Conservation (phyloP, 148 eudicot species). For the Arbutus unedo region DNA sequence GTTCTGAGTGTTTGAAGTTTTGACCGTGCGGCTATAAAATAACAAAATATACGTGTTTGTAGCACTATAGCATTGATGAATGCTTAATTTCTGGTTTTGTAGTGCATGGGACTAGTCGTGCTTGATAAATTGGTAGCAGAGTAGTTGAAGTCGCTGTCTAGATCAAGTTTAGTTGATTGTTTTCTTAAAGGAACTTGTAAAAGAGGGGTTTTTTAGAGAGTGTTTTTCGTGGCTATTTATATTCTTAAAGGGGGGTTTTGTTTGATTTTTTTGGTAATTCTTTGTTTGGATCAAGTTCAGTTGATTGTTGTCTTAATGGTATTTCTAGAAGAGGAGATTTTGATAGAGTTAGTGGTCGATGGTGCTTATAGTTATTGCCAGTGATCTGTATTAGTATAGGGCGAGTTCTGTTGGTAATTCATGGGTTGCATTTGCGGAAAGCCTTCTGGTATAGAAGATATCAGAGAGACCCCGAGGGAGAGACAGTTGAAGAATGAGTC, state of each 20-base stretch:
- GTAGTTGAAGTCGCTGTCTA: conserved; percentile 3
- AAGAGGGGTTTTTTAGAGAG: conserved; percentile 9
- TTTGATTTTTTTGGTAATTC: conserved; percentile 13
- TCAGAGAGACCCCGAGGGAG: conserved; percentile 36
- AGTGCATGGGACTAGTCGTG: not conserved
- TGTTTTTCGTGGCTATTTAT: conserved; percentile 10
- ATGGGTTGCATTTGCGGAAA: conserved; percentile 78
- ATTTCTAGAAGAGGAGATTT: conserved; percentile 14
- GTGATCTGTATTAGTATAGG: conserved; percentile 18
- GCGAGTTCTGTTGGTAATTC: conserved; percentile 18
- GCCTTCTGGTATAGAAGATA: conserved; percentile 39
- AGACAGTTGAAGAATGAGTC: conserved; percentile 36
- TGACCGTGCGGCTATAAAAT: not conserved
- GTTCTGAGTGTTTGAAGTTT: not conserved
- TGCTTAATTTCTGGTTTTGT: not conserved
- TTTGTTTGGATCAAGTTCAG: conserved; percentile 1
- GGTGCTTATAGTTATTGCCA: not conserved
- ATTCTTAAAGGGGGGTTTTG: conserved; percentile 18
- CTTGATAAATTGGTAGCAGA: not conserved
- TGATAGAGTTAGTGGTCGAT: not conserved
- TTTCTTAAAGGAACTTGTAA: not conserved
- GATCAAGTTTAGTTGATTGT: conserved; percentile 1
- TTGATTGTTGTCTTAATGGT: conserved; percentile 1
- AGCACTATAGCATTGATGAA: not conserved
- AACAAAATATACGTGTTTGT: not conserved